Evolutionary conservation across 495 filamentous ascomycete genomes (phyloP), one percentile per base, ranked within the genome.

Genomic region (Aspergillus sclerotioniger): DNA sequence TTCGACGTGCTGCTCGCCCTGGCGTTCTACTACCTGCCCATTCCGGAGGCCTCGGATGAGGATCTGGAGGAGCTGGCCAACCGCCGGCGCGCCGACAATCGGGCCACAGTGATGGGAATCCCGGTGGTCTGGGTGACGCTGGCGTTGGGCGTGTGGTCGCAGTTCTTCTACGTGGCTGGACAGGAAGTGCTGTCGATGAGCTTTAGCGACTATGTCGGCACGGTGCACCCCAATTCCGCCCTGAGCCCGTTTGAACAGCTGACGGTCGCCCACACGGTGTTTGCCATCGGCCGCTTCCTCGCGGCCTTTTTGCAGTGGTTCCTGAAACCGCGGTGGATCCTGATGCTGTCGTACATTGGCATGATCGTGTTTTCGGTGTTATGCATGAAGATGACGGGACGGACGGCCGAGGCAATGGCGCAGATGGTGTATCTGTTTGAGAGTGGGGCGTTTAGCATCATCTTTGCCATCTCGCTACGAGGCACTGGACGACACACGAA

Each of bases 31-130:
- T 89, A 89, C 62, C 67, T 87, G 0, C 81, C 81, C 5, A 74
- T 90, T 8, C 87, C 87, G 4, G 87, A 89, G 71, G 84, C 85
- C 4, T 82, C 83, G 1, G 87, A 89, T 61, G 74, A 79, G 16
- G 87, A 89, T 45, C 70, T 90, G 9, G 75, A 84, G 58, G 77
- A 80, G 51, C 61, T 83, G 17, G 78, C 82, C 20, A 76, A 79
- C 53, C 75, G 79, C 17, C 70, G 82, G 52, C 73, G 72, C 28
- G 76, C 75, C 31, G 80, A 81, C 57, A 80, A 85, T 56, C 72
- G 71, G 53, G 71, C 78, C 3, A 76, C 70, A 35, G 71, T 78
- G 19, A 25, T 67, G 16, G 74, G 76, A 0, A 44, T 84, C 47
- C 75, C 75, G 0, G 76, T 87, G 19, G 74, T 86, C 19, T 85